These are phyloP conservation scores for Daldinia caldariorum DNA, from an alignment of 495 filamentous ascomycete genomes.

Conservation along the genomic window DNA sequence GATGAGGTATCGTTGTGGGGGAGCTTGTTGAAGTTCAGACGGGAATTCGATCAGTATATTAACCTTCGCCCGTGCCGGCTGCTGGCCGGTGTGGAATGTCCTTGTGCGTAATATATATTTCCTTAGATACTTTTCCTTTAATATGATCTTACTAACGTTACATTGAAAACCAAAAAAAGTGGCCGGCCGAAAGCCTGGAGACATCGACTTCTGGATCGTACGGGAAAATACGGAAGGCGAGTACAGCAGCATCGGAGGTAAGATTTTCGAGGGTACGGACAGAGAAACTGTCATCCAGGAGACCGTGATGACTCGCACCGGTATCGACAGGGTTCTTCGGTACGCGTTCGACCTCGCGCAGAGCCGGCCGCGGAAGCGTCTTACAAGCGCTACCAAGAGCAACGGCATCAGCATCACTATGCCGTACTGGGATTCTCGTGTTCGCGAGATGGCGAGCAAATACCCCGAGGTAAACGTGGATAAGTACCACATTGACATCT, in stretches of 20 bases:
- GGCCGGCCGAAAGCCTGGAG: slow-evolving; percentile 71
- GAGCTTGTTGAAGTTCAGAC: slow-evolving; percentile 80
- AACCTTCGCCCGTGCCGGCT: slow-evolving; percentile 89
- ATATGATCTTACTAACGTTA: not conserved
- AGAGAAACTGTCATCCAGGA: slow-evolving; percentile 72
- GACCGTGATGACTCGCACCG: slow-evolving; percentile 75
- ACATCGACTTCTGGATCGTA: slow-evolving; percentile 85
- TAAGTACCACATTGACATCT: slow-evolving; percentile 83
- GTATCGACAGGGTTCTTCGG: slow-evolving; percentile 79
- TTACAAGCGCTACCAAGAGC: slow-evolving; percentile 84
- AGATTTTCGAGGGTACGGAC: slow-evolving; percentile 66
- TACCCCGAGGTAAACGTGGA: slow-evolving; percentile 77
- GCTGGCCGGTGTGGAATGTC: slow-evolving; percentile 73
- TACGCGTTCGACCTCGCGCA: slow-evolving; percentile 80
- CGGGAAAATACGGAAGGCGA: slow-evolving; percentile 86
- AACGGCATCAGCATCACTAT: slow-evolving; percentile 78
- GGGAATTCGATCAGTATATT: slow-evolving; percentile 82
- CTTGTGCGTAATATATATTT: slow-evolving; percentile 20
- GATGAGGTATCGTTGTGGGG: slow-evolving; percentile 50
- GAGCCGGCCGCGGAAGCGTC: slow-evolving; percentile 74
- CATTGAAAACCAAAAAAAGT: slow-evolving; percentile 21
- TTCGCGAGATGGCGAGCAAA: slow-evolving; percentile 73
- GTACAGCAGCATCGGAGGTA: slow-evolving; percentile 66
- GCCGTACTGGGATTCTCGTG: slow-evolving; percentile 80
- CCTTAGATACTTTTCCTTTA: too few relatives aligned